Evolutionary conservation across 2,329 filamentous ascomycete genomes (phyloP).

Genomic region (Sordariomycetes sp.): DNA sequence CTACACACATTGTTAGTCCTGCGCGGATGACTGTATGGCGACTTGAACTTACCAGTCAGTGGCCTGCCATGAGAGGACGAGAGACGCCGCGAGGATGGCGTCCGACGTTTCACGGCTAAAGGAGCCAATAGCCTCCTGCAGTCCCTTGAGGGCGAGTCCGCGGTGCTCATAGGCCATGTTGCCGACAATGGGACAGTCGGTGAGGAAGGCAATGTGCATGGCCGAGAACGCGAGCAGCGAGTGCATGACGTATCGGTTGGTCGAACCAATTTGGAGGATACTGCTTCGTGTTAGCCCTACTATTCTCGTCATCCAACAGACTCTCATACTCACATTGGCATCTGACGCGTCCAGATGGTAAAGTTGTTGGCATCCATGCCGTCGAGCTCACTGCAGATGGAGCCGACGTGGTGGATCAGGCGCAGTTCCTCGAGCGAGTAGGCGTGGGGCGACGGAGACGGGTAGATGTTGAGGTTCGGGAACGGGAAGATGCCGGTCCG

Average conservation of each 20-base stretch:
- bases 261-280: constrained; percentile 70
- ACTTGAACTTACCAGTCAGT: constrained; percentile 67
- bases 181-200: constrained; percentile 70
- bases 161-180: constrained; percentile 86
- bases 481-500: constrained; percentile 77
- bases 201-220: constrained; percentile 82
- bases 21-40: neutral
- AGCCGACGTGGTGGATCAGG: constrained; percentile 81
- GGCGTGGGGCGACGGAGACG: constrained; percentile 57
- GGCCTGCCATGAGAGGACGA: constrained; percentile 90
- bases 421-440: constrained; percentile 70
- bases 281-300: constrained; percentile 25
- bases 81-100: constrained; percentile 79
- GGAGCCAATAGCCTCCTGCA: constrained; percentile 73
- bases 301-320: neutral
- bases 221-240: constrained; percentile 88
- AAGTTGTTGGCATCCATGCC: constrained; percentile 67
- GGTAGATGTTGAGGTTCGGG: constrained; percentile 64
- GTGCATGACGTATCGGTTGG: constrained; percentile 85
- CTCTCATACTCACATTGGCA: constrained; percentile 61
- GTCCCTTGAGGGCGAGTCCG: constrained; percentile 69
- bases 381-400: constrained; percentile 72
- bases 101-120: constrained; percentile 85
- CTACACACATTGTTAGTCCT: constrained; percentile 30
- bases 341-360: constrained; percentile 84